These are phyloP conservation scores for Carex pumila DNA, from an alignment of 176 grass and related monocot genomes.

Conservation along the genomic window DNA sequence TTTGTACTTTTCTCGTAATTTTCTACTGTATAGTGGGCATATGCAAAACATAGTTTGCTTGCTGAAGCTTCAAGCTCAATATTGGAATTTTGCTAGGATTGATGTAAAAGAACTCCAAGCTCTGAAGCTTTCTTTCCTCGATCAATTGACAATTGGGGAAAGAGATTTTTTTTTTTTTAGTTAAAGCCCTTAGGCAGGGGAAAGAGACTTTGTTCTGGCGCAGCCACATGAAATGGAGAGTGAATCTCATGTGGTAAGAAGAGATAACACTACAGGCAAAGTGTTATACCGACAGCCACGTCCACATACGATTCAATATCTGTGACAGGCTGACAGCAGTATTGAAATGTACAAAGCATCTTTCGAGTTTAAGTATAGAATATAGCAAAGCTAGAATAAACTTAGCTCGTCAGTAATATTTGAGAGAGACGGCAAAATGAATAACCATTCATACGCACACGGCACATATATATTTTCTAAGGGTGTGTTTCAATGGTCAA, in stretches of 20 bases:
- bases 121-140: neutral
- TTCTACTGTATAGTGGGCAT: neutral
- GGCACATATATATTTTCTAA: too few relatives aligned
- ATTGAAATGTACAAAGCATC: neutral
- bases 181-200: neutral
- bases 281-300: neutral
- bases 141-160: neutral
- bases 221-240: neutral
- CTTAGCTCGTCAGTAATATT: neutral
- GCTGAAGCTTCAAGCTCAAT: neutral
- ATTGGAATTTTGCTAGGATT: neutral
- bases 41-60: neutral
- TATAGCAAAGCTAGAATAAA: neutral
- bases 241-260: neutral
- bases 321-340: neutral
- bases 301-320: neutral
- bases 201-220: neutral
- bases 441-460: too few relatives aligned
- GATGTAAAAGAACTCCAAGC: neutral
- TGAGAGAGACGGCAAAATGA: neutral
- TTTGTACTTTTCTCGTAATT: neutral
- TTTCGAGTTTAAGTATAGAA: neutral
- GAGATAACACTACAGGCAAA: neutral
- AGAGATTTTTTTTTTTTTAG: neutral
- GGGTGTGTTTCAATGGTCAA: too few relatives aligned